Base-by-base conservation (phyloP, 139 green algal genomes). In the Tetratostichococcus sp. region DNA sequence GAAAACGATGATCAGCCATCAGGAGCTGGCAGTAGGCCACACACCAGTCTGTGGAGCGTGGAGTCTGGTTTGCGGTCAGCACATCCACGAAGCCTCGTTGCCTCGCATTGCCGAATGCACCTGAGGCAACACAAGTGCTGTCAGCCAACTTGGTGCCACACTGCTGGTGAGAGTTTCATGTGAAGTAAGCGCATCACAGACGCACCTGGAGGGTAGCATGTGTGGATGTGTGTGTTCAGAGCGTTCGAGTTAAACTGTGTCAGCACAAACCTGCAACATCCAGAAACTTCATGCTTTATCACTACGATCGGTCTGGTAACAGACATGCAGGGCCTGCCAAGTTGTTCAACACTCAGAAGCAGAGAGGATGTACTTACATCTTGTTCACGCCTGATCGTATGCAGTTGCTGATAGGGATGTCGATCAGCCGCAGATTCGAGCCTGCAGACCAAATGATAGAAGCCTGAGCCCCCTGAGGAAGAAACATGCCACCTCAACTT, bases 161-260 rank as follows among this genome's bases (percentile, higher is more conserved):
- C 39, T 50, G 39, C 11, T 50, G 39, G 39, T 11, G 39, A 50
- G 39, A 50, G 8, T n/a, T n/a, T n/a, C n/a, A n/a, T n/a, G n/a
- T 50, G 39, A 6, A 21, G 39, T 50, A 6, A 50, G 8, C 6
- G 39, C 39, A 50, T 6, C 6, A 21, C 8, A 6, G 6, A 50
- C 39, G 8, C 71, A 6, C 76, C 68, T 34, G 85, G 85, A 22
- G 85, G 85, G 73, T 90, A 90, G 57, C 35, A 75, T 3, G 43
- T 66, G 32, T 73, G 68, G 35, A 90, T 80, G 71, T 90, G 83
- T 34, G 77, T 82, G 70, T 90, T 89, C 1, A 90, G 76, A 2
- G 43, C 75, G 75, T 87, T 79, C n/a, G 75, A 84, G 65, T 90
- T 85, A 78, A 87, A 90, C 76, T 90, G 85, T 19, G 85, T 90